phyloP scores from a whole-genome alignment of 1,284 basidiomycete genomes.

The Marasmius tenuissimus region DNA sequence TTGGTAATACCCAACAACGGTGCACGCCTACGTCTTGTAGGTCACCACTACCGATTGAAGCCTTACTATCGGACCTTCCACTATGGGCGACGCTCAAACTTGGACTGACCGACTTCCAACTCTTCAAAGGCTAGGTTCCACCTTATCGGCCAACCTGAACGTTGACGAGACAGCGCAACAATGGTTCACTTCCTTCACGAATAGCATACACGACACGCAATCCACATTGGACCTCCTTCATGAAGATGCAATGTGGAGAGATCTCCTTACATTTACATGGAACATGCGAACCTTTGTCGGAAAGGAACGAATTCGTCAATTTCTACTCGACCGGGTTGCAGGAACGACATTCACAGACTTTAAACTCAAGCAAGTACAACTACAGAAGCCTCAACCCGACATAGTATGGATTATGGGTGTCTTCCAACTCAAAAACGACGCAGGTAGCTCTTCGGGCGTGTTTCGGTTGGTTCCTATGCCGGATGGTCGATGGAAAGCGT shows the following conservation, averaged over 20 bases:
- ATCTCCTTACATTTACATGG: constrained; percentile 63
- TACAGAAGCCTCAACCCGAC: constrained; percentile 50
- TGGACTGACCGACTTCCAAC: constrained; percentile 35
- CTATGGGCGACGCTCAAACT: neutral
- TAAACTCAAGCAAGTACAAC: constrained; percentile 31
- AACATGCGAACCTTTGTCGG: constrained; percentile 62
- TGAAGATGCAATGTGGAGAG: constrained; percentile 54
- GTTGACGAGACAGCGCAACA: constrained; percentile 34
- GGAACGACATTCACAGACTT: constrained; percentile 35
- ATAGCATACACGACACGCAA: constrained; percentile 32
- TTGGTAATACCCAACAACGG: too few species aligned
- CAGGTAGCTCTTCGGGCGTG: constrained; percentile 50
- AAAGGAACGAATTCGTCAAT: constrained; percentile 34
- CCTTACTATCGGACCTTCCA: neutral
- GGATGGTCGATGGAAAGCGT: constrained; percentile 51
- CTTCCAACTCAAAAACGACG: constrained; percentile 53
- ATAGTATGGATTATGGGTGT: constrained; percentile 53
- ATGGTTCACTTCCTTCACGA: constrained; percentile 46
- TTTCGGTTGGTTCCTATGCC: constrained; percentile 52
- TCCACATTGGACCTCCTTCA: constrained; percentile 37
- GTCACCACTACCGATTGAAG: neutral
- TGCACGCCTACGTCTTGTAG: too few species aligned
- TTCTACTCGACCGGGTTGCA: constrained; percentile 44
- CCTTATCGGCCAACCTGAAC: constrained; percentile 34
- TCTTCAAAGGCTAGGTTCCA: constrained; percentile 40